Conservation (phyloP, 805 yeast genomes). For the Zygosaccharomyces gambellarensis region DNA sequence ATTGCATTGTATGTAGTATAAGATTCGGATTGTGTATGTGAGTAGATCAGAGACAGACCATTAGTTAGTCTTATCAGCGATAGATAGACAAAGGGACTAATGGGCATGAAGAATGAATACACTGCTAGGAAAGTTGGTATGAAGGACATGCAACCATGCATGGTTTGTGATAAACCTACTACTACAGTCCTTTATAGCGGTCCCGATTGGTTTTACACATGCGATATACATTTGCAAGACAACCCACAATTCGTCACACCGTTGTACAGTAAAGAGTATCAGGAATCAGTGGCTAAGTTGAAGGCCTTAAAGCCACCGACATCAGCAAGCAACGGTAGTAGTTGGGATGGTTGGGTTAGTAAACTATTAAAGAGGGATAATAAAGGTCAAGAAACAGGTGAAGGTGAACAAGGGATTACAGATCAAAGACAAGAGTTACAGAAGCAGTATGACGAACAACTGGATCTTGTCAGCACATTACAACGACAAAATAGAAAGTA, state of each 20-base stretch:
- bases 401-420: background rate
- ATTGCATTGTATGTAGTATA: background rate
- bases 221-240: slow-evolving; percentile 34
- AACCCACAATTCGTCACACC: slow-evolving; percentile 33
- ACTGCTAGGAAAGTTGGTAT: slow-evolving; percentile 26
- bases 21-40: background rate
- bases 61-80: too few species aligned
- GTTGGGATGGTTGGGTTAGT: slow-evolving; percentile 35
- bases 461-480: slow-evolving; percentile 21
- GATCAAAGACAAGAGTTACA: slow-evolving; percentile 8
- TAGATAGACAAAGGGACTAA: too few species aligned
- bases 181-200: slow-evolving; percentile 27
- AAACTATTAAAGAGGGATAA: slow-evolving; percentile 20
- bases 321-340: slow-evolving; percentile 10
- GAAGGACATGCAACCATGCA: slow-evolving; percentile 30
- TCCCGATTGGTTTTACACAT: slow-evolving; percentile 34
- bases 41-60: too few species aligned
- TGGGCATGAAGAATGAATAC: slow-evolving; percentile 29
- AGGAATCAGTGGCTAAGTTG: slow-evolving; percentile 14
- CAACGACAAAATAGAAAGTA: slow-evolving; percentile 20
- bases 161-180: slow-evolving; percentile 28
- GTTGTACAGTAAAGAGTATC: slow-evolving; percentile 22
- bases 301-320: slow-evolving; percentile 18
- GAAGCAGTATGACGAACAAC: slow-evolving; percentile 14
- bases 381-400: slow-evolving; percentile 1